Base-by-base conservation (phyloP, 768 basidiomycete species). In the Boletus speciosus region DNA sequence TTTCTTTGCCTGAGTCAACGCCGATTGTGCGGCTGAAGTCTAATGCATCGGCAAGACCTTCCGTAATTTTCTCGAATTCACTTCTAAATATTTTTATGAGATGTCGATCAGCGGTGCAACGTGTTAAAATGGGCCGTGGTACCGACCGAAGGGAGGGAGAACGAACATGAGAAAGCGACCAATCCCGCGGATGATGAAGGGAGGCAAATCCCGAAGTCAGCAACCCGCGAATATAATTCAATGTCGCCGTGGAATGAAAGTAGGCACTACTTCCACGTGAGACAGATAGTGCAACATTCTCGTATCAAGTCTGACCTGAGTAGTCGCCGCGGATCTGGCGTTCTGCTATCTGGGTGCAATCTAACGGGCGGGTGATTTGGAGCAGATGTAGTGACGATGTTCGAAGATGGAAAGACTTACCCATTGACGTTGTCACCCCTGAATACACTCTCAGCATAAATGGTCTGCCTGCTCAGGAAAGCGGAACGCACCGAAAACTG, bases 391-490 rank as follows among this genome's bases (percentile, higher is more conserved):
- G 23, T 25, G 14, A 19, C 11, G 44, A 23, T 11, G 14, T 27
- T 38, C 16, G 25, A 35, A n/a, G 35, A 44, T 7, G 12, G 23
- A 44, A 23, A 15, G 31, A 63, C 81, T 56, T 69, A 86, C 83
- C 94, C 93, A 62, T 99, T 98, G 42, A 99, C 86, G 63, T 96
- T 98, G 73, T 99, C 96, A 14, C 97, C 97, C 61, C 96, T 93
- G 64, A 32, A 52, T 40, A 23, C 19, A 39, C 12, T 29, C 34
- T 60, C 34, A 55, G 35, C 27, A 47, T 39, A 16, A 32, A 41
- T 25, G 32, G 14, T 12, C 23, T 27, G 11, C n/a, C 16, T 16
- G 15, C 36, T 48, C 45, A 25, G 32, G 38, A 27, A 41, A 37
- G 7, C 6, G 5, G 35, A n/a, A 70, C 81, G 16, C 52, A 90